Percentiles rank a stretch among this genome's conserved stretches.
Conservation (phyloP, 495 filamentous ascomycete genomes). For the Penicillium bovifimosum region DNA sequence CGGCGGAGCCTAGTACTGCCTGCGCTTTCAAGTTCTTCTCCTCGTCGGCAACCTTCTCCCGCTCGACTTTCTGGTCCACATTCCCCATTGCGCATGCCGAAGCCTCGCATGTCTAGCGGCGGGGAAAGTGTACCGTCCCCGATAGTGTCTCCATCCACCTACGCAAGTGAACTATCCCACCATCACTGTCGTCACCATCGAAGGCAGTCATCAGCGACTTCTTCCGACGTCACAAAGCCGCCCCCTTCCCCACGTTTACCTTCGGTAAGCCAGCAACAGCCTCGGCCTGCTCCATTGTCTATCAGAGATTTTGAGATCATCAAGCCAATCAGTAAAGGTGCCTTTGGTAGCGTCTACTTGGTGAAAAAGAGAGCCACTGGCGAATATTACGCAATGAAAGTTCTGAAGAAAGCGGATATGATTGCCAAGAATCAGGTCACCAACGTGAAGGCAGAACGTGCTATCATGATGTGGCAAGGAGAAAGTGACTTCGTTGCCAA, state of each 20-base stretch:
- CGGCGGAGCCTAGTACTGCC: conserved; percentile 77
- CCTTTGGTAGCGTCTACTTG: conserved; percentile 95
- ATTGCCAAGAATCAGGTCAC: conserved; percentile 99
- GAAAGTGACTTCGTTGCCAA: conserved; percentile 99
- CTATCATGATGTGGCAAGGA: conserved; percentile 99
- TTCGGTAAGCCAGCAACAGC: conserved; percentile 59
- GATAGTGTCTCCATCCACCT: conserved; percentile 79
- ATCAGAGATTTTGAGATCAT: conserved; percentile 99
- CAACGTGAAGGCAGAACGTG: conserved; percentile 96
- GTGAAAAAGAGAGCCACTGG: conserved; percentile 98
- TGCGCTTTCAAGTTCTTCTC: conserved; percentile 64
- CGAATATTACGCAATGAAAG: conserved; percentile 98
- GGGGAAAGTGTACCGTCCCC: conserved; percentile 78
- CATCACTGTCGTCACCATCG: conserved; percentile 69
- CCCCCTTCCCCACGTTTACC: conserved; percentile 78
- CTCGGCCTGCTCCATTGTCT: conserved; percentile 81
- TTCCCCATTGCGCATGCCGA: conserved; percentile 81
- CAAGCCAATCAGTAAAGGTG: conserved; percentile 98
- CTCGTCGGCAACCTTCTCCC: conserved; percentile 81
- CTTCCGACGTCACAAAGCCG: conserved; percentile 61
- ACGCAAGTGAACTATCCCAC: conserved; percentile 67
- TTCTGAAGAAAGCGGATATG: conserved; percentile 98
- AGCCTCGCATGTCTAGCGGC: conserved; percentile 70
- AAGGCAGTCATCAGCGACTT: conserved; percentile 83
- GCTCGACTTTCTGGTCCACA: conserved; percentile 67